These are phyloP conservation scores for Trichoderma endophyticum DNA, from an alignment of 2,329 filamentous ascomycete species.

Conservation along the genomic window DNA sequence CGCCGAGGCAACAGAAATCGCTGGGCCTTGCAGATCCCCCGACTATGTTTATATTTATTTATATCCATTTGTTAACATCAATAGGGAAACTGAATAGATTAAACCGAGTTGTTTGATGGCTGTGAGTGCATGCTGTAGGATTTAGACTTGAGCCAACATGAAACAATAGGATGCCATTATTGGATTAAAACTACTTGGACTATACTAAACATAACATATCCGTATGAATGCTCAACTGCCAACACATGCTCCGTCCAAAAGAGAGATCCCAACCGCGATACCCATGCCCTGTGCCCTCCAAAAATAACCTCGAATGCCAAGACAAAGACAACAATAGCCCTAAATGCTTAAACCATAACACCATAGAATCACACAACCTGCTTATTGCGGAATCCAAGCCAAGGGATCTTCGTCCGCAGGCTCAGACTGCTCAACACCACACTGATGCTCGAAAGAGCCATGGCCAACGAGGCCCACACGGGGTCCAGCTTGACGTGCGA, in stretches of 20 bases:
- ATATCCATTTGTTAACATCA: not conserved
- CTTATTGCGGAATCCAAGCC: slow-evolving; percentile 41
- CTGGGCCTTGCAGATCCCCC: not conserved
- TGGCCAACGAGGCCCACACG: slow-evolving; percentile 85
- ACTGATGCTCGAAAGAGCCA: slow-evolving; percentile 88
- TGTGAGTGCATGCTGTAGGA: not conserved
- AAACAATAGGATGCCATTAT: not conserved
- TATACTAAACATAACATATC: not conserved
- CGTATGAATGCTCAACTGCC: not conserved
- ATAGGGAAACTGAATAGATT: not conserved
- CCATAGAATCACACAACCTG: not conserved
- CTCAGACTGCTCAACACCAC: slow-evolving; percentile 80
- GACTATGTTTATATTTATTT: not conserved
- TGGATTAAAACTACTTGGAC: not conserved
- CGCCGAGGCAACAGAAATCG: not conserved
- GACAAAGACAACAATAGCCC: not conserved
- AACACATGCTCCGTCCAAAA: not conserved
- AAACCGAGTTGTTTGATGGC: not conserved
- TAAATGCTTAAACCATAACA: not conserved
- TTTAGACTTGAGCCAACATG: not conserved
- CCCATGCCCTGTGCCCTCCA: not conserved
- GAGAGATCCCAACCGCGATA: not conserved
- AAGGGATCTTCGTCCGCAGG: slow-evolving; percentile 52
- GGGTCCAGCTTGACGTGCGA: slow-evolving; percentile 65
- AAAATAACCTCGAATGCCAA: not conserved